phyloP scores from a whole-genome alignment of 176 grass and related monocot genomes.

The Ensete ventricosum region DNA sequence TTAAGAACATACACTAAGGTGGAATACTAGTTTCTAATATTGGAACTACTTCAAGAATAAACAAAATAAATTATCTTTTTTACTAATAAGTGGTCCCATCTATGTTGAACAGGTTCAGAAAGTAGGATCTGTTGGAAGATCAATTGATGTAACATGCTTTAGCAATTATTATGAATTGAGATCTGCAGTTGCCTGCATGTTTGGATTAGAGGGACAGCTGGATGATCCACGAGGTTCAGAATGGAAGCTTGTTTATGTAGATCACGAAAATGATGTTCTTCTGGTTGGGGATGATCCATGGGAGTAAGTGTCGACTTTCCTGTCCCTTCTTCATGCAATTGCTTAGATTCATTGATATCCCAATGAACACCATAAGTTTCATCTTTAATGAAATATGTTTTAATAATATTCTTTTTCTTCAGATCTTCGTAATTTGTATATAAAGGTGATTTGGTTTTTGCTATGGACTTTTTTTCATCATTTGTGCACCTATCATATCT shows the following conservation, averaged over 20 bases:
- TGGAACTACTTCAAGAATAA: constrained; percentile 1
- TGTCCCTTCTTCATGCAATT: neutral
- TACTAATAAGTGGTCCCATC: neutral
- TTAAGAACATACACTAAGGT: constrained; percentile 95
- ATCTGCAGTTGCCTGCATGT: constrained; percentile 75
- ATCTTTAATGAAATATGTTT: no score
- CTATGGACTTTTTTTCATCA: no score
- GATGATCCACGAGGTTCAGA: constrained; percentile 64
- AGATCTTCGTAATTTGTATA: no score
- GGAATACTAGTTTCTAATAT: constrained; percentile 8
- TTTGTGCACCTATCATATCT: no score
- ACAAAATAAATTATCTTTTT: neutral
- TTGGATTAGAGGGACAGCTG: constrained; percentile 75
- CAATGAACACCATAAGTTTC: no score
- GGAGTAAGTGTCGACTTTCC: constrained; percentile 50
- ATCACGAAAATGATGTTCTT: constrained; percentile 93
- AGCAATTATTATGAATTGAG: constrained; percentile 85
- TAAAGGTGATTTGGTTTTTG: no score
- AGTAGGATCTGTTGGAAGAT: constrained; percentile 88
- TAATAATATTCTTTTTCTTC: no score
- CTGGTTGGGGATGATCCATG: constrained; percentile 94
- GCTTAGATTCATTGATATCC: no score
- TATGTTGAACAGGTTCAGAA: constrained; percentile 61
- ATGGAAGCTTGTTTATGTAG: constrained; percentile 95
- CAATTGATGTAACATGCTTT: constrained; percentile 84